A percentile compares a stretch with the other conserved stretches of the same genome.
These are phyloP conservation scores for Babesia ovis DNA, from an alignment of 169 alveolate species.

Conservation along the genomic window DNA sequence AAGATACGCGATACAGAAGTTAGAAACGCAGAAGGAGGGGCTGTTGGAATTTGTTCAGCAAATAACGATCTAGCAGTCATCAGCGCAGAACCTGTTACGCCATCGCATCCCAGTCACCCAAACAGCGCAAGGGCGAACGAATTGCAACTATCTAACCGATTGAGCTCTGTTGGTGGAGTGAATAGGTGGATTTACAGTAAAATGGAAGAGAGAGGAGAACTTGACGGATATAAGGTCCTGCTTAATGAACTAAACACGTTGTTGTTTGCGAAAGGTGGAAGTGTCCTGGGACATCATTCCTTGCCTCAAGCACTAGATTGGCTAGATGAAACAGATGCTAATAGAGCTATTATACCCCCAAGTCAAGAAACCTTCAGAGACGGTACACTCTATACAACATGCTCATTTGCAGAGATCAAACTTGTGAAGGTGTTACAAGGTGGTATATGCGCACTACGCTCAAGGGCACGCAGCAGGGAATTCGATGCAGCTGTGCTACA, in stretches of 20 bases:
- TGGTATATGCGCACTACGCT: slow-evolving; percentile 56
- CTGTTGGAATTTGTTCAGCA: not conserved
- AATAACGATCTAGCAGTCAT: not conserved
- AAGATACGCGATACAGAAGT: not conserved
- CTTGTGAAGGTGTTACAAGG: slow-evolving; percentile 70
- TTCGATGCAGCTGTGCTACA: slow-evolving; percentile 55
- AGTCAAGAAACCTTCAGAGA: slow-evolving; percentile 80
- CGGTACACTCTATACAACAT: slow-evolving; percentile 77
- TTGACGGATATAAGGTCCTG: slow-evolving; percentile 54
- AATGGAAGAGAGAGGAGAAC: slow-evolving; percentile 70
- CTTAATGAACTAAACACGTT: slow-evolving; percentile 53
- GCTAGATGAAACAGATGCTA: slow-evolving; percentile 72
- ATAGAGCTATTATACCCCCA: slow-evolving; percentile 71
- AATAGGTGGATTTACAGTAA: slow-evolving; percentile 65
- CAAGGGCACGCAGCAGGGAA: slow-evolving; percentile 47
- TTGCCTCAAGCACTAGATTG: slow-evolving; percentile 71
- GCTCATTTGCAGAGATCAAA: slow-evolving; percentile 73
- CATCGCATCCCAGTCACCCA: not conserved
- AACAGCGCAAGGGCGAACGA: not conserved
- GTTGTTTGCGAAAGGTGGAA: slow-evolving; percentile 40
- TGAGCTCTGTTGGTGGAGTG: slow-evolving; percentile 55
- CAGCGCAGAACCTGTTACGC: slow-evolving; percentile 5
- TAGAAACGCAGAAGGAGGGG: not conserved
- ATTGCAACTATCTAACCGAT: slow-evolving; percentile 28
- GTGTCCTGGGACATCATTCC: slow-evolving; percentile 30